Evolutionary conservation across 176 grass and related monocot genomes (phyloP).

Genomic region (Hordeum marinum): DNA sequence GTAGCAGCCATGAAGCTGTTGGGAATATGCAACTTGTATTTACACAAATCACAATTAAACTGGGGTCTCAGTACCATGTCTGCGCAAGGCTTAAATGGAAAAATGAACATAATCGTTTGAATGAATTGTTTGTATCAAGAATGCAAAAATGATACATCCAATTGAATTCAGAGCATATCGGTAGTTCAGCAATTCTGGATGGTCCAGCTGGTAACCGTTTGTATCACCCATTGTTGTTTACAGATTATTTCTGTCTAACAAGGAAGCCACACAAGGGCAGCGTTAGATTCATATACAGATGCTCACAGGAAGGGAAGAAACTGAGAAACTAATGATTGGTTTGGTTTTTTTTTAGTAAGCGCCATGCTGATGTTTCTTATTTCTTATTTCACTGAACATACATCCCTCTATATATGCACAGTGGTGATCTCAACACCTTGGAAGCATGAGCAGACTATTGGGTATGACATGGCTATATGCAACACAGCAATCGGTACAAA

Average conservation of each 20-base stretch:
- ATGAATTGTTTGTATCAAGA: background rate
- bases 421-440: background rate
- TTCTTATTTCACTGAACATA: background rate
- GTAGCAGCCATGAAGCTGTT: background rate
- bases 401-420: background rate
- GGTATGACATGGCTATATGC: background rate
- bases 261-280: background rate
- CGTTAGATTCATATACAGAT: background rate
- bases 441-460: conserved; percentile 7
- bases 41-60: background rate
- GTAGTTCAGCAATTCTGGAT: background rate
- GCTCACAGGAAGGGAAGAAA: background rate
- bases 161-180: background rate
- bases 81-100: background rate
- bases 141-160: background rate
- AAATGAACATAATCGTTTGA: background rate
- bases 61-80: background rate
- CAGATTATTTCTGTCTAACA: background rate
- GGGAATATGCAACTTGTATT: background rate
- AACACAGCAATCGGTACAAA: background rate
- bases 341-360: background rate
- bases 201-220: background rate
- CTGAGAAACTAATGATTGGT: background rate
- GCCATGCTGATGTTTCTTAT: background rate
- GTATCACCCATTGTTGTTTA: background rate